Evolutionary conservation across 2,329 filamentous ascomycete species (phyloP), one percentile per base, ranked within the genome.

Genomic region (Plenodomus tracheiphilus): DNA sequence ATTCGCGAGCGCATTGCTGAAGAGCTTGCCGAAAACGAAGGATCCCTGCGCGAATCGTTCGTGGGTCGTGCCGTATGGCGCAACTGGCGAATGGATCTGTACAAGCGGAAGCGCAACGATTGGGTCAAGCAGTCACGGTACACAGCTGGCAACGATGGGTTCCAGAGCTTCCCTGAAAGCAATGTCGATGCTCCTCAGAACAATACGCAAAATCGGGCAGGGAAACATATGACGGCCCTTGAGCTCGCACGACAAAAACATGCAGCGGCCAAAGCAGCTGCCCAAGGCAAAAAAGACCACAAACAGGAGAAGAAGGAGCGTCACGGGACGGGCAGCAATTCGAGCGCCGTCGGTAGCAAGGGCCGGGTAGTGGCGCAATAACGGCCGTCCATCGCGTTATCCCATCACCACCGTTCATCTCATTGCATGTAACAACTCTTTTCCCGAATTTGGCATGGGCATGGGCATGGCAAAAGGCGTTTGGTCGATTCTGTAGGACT

Each of bases 41-140:
- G 75, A n/a, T 62, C 73, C 1, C 69, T 89, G 16, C 79, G 86
- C n/a, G 84, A 88, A 48, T 85, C 81, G 1, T 81, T 80, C 30
- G 78, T 84, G 18, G 87, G 87, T 2, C 76, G 86, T 28, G 84
- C 83, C 2, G 85, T 89, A 10, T 89, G 86, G 85, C 79, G 84
- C 56, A 89, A 89, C 63, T 90, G 87, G 86, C 81, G 78, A 30
- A 86, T 89, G 81, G 87, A 90, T 69, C 71, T 87, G 5, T 89
- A 86, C 70, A 86, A 85, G 64, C 76, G 85, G 21, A 75, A 79
- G 43, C 75, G 83, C 35, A 76, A 74, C 5, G 85, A 88, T 47
- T 90, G 87, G 87, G 77, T 85, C 48, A 77, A 76, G 47, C 79
- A 83, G 57, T 81, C 81, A 10, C 85, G 85, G 44, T 69, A 70